These are phyloP conservation scores for Madurella mycetomatis DNA, from an alignment of 2,329 filamentous ascomycete species.

Conservation along the genomic window DNA sequence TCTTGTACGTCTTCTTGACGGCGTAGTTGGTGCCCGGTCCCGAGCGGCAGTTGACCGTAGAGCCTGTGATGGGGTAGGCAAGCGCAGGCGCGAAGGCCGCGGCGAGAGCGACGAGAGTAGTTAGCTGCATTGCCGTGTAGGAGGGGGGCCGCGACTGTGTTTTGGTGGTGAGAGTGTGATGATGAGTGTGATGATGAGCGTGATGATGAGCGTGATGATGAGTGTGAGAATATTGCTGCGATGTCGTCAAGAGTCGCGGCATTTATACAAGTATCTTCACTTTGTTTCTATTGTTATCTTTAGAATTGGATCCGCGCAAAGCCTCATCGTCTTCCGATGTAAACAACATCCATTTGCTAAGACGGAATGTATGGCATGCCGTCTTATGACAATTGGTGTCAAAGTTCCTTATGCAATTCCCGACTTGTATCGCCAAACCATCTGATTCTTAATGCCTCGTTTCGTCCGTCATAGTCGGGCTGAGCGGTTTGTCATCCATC, in stretches of 20 bases:
- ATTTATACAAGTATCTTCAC: neutral
- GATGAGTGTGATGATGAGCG: neutral
- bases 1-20: slow-evolving; percentile 11
- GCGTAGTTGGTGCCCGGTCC: slow-evolving; percentile 16
- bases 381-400: neutral
- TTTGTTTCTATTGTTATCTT: neutral
- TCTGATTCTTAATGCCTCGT: no score
- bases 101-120: neutral
- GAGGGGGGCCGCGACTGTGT: neutral
- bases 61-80: slow-evolving; percentile 15
- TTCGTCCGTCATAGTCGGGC: no score
- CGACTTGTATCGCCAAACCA: neutral
- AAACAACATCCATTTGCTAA: neutral
- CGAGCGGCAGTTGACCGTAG: slow-evolving; percentile 17
- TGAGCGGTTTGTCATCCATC: no score
- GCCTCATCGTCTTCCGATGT: neutral
- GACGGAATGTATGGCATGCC: neutral
- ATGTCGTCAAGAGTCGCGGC: neutral
- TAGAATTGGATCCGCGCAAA: neutral
- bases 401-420: neutral
- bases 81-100: neutral
- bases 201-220: neutral
- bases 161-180: neutral
- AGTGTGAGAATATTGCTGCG: neutral
- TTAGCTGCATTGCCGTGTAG: slow-evolving; percentile 10